Conservation (phyloP, 1,139 yeast species). For the Magnusiomyces suaveolens region DNA sequence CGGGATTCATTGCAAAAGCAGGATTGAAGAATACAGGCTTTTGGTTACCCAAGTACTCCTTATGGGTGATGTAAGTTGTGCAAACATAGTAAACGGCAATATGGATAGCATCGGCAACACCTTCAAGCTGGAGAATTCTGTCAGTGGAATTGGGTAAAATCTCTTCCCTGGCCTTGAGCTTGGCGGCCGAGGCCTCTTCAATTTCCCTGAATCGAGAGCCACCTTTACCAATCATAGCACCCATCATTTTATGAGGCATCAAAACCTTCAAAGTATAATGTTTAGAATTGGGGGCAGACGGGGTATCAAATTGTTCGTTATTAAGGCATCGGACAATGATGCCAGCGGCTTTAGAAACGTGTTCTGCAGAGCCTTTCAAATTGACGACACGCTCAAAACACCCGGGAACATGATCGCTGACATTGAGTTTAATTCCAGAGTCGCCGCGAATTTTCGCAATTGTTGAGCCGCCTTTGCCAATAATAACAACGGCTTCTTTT, state of each 20-base stretch:
- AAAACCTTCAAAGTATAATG: slow-evolving; percentile 52
- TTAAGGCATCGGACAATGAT: slow-evolving; percentile 56
- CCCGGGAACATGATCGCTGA: slow-evolving; percentile 67
- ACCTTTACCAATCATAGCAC: slow-evolving; percentile 71
- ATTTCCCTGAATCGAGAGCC: slow-evolving; percentile 72
- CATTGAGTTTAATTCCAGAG: slow-evolving; percentile 59
- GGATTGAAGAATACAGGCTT: slow-evolving; percentile 17
- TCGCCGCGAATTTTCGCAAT: slow-evolving; percentile 56
- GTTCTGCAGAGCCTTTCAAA: slow-evolving; percentile 67
- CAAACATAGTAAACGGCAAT: slow-evolving; percentile 71
- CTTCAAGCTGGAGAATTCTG: slow-evolving; percentile 58
- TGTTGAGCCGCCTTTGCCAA: slow-evolving; percentile 70
- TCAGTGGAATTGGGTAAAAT: slow-evolving; percentile 75
- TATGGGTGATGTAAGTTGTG: slow-evolving; percentile 37
- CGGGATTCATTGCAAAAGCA: slow-evolving; percentile 8
- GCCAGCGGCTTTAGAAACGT: slow-evolving; percentile 78
- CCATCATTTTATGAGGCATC: slow-evolving; percentile 75
- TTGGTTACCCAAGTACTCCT: slow-evolving; percentile 16
- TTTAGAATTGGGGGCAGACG: slow-evolving; percentile 47
- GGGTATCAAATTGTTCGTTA: slow-evolving; percentile 59
- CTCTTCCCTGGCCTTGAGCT: slow-evolving; percentile 65
- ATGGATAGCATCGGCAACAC: slow-evolving; percentile 82
- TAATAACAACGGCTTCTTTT: slow-evolving; percentile 67
- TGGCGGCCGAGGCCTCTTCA: slow-evolving; percentile 75
- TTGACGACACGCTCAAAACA: slow-evolving; percentile 70